Evolutionary conservation across 1,284 basidiomycete genomes (phyloP), one percentile per base, ranked within the genome.

Genomic region (Trichosporon asahii): DNA sequence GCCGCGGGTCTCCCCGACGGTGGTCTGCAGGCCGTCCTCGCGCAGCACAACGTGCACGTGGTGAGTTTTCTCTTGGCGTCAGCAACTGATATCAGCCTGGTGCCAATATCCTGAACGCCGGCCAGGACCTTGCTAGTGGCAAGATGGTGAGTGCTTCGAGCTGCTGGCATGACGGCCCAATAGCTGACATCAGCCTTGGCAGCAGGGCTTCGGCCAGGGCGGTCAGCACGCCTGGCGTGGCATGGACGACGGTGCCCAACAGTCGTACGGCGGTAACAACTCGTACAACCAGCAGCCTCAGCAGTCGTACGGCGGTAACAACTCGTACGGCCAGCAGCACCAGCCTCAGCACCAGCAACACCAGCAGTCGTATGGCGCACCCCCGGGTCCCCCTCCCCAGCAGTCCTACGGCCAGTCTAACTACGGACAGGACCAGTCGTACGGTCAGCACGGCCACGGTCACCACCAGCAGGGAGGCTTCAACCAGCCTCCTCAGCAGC

Each of bases 21-120:
- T 5, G 84, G 84, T 14, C 73, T 85, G 21, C 83, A 84, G 72
- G 77, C 76, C 33, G 79, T 83, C 7, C 74, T 85, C 0, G 77
- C 77, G 7, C 77, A 79, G 70, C 80, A 83, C 67, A 82, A 83
- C 73, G 75, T 83, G 15, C 82, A 84, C 72, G 79, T 84, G 33
- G 81, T 81, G 53, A 73, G 80, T 77, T 21, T 1, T 11, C 3
- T 33, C 37, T 3, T 35, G 14, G n/a, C 55, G 21, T 4, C 18
- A 14, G 46, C 3, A 27, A 25, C 68, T 61, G 37, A 63, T 33
- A 2, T 14, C 63, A 72, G 65, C 74, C 71, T 35, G 65, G 82
- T 14, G 78, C 80, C 1, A 66, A 69, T 5, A 68, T 80, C 2
- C 70, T 83, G 40, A 83, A 83, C 53, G 78, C 79, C 35, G 83